Evolutionary conservation across 306 rosid species (phyloP).

Genomic region (Canavalia gladiata): DNA sequence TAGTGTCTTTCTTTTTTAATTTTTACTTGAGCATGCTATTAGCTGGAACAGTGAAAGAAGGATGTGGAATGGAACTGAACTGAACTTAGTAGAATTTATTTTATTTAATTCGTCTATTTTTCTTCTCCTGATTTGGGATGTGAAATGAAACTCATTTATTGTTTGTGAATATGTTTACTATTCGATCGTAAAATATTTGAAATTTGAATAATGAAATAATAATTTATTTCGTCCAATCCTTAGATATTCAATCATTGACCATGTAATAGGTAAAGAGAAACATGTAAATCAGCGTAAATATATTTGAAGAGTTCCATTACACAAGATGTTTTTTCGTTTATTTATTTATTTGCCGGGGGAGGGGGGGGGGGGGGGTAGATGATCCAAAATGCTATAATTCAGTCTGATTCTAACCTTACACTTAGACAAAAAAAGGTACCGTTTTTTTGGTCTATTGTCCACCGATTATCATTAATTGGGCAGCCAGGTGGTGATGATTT

Average conservation of each 20-base stretch:
- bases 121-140: neutral
- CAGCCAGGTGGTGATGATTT: no score
- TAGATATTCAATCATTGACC: neutral
- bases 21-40: neutral
- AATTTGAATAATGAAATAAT: neutral
- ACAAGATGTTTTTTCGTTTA: neutral
- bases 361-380: no score
- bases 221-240: neutral
- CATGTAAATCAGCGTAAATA: neutral
- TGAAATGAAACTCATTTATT: neutral
- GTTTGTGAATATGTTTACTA: neutral
- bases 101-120: neutral
- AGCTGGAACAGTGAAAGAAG: neutral
- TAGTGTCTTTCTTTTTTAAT: neutral
- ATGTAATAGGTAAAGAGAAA: neutral
- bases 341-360: neutral
- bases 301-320: neutral
- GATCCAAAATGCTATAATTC: no score
- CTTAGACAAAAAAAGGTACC: no score
- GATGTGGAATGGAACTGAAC: neutral
- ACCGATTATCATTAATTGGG: no score
- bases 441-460: no score
- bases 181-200: neutral
- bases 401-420: no score
- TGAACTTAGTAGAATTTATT: neutral